Evolutionary conservation across 345 rosid genomes (phyloP), one percentile per base, ranked within the genome.

Genomic region (Eucalyptus shirleyi): DNA sequence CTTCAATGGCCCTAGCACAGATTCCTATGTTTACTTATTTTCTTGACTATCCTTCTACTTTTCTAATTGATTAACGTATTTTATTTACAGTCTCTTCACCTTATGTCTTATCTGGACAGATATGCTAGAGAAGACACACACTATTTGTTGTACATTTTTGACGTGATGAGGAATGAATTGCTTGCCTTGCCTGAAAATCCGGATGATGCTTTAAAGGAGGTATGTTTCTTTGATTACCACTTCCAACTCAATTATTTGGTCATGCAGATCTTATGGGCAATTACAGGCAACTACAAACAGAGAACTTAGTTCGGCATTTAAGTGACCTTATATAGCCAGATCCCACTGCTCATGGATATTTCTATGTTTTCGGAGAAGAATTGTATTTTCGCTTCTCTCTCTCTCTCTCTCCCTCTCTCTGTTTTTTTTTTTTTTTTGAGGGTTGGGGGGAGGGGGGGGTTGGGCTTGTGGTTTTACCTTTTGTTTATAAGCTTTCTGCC

Each of bases 71-170:
- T 62, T 30, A 65, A 77, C 4, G 9, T 53, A 88, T 87, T 88
- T 72, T 49, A 55, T 87, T 88, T 87, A 37, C 44, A 34, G 26
- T 72, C 44, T 69, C 87, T 89, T 88, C 81, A 77, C 47, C 47
- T 77, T 40, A 23, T 77, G 47, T 86, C 37, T 72, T 93, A 86
- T 83, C 44, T 72, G 92, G 92, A 88, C 94, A 98, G 99, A 94
- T 98, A 98, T 94, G 99, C 96, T 85, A 94, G 99, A 92, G 99
- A 98, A 92, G 99, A 97, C 92, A 98, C 99, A 21, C 99, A 98
- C 93, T 98, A 96, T 92, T 93, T 96, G 90, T 91, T 98, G 94
- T 93, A 95, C 91, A 95, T 98, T 30, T 96, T 93, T 93, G 98
- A 98, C 91, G 13, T 92, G 87, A 97, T 98, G 99, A 95, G 93